A percentile compares a stretch with the other conserved stretches of the same genome.
Evolutionary conservation across 257 asterid genomes (phyloP).

Genomic region (Scutellaria barbata): DNA sequence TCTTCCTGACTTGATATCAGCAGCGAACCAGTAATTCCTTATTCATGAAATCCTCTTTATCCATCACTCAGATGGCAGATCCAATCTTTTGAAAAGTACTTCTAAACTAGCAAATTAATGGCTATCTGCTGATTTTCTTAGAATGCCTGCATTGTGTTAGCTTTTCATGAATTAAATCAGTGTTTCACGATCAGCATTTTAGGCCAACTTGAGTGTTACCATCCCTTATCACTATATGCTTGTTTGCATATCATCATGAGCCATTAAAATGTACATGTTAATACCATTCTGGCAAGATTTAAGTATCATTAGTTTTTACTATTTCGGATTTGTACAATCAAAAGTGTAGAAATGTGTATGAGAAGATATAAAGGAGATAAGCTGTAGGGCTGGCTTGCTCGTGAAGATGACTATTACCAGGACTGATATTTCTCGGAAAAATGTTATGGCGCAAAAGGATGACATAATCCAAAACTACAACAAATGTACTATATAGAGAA

Average conservation of each 20-base stretch:
- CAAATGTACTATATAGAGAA: constrained; percentile 59
- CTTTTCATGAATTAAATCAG: not conserved
- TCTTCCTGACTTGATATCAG: constrained; percentile 9
- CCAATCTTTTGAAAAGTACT: not conserved
- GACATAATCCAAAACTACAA: constrained; percentile 59
- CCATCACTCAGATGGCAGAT: not conserved
- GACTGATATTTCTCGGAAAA: constrained; percentile 52
- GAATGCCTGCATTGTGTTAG: not conserved
- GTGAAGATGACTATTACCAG: constrained; percentile 76
- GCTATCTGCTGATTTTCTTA: constrained; percentile 20
- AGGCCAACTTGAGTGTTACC: not conserved
- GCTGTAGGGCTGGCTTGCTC: constrained; percentile 86
- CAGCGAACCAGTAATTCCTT: not conserved
- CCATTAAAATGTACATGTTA: constrained; percentile 4
- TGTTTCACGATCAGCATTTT: not conserved
- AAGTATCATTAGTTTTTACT: not conserved
- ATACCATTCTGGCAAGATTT: not conserved
- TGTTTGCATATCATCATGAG: not conserved
- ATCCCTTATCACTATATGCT: not conserved
- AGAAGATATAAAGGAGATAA: constrained; percentile 51
- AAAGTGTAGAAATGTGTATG: not conserved
- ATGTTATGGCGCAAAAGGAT: constrained; percentile 66
- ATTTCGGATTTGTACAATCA: not conserved
- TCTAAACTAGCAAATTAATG: not conserved
- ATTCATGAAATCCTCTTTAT: not conserved